phyloP scores from a whole-genome alignment of 495 filamentous ascomycete genomes.

The Neurospora hispaniola region DNA sequence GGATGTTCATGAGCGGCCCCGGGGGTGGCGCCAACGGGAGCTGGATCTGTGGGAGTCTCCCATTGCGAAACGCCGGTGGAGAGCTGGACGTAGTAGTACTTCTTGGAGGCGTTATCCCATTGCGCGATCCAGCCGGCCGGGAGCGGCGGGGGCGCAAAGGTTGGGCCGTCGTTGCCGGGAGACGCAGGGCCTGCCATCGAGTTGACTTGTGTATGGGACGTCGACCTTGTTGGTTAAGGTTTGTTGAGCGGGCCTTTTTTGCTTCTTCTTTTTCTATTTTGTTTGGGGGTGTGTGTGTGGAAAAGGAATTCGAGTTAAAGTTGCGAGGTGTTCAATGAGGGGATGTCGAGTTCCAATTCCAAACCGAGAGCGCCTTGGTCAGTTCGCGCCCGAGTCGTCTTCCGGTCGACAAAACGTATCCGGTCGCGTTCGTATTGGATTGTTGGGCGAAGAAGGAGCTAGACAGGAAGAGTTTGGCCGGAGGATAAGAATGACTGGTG shows the following conservation, averaged over 20 bases:
- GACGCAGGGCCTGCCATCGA: slow-evolving; percentile 41
- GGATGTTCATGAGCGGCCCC: slow-evolving; percentile 36
- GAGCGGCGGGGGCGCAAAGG: slow-evolving; percentile 55
- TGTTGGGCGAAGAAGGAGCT: neutral
- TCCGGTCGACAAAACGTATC: neutral
- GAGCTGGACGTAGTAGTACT: slow-evolving; percentile 75
- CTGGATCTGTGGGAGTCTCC: slow-evolving; percentile 62
- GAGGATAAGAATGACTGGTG: neutral
- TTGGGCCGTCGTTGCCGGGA: slow-evolving; percentile 58
- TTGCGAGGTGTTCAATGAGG: neutral
- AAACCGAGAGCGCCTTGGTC: neutral
- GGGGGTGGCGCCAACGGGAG: slow-evolving; percentile 41
- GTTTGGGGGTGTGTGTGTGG: no score
- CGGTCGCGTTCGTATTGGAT: neutral
- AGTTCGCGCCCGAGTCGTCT: neutral
- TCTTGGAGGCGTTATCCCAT: slow-evolving; percentile 62
- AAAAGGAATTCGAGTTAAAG: neutral
- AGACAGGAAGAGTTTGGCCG: neutral
- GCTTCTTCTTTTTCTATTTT: no score
- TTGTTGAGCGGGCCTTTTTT: neutral
- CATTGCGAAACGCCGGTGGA: slow-evolving; percentile 67
- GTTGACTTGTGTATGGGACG: slow-evolving; percentile 2
- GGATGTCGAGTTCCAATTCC: neutral
- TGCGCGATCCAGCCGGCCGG: slow-evolving; percentile 76
- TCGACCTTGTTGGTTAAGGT: neutral